Percentiles rank a stretch among this genome's conserved stretches.
Conservation (phyloP, 352 stramenopile species). For the Pythium aristosporum region DNA sequence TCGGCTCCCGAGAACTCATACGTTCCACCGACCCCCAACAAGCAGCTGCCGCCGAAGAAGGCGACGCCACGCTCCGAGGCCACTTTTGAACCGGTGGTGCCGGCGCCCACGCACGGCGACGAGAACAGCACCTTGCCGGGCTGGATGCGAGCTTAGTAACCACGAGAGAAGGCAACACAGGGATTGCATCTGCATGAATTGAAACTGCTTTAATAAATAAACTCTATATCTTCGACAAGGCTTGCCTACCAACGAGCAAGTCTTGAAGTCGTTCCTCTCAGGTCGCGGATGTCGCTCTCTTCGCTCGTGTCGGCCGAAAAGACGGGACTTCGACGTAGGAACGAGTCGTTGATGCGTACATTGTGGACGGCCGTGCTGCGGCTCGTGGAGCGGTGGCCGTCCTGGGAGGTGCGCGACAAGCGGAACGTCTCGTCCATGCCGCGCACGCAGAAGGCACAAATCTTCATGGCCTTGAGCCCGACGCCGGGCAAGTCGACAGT, state of each 20-base stretch:
- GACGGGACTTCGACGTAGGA: not conserved
- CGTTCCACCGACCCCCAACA: constrained; percentile 11
- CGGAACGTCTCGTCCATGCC: constrained; percentile 20
- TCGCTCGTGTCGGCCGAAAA: not conserved
- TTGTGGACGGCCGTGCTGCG: constrained; percentile 5
- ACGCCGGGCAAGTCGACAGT: constrained; percentile 34
- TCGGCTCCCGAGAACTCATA: constrained; percentile 1
- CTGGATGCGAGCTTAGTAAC: constrained; percentile 11
- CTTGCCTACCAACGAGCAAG: constrained; percentile 12
- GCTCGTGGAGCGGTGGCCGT: not conserved
- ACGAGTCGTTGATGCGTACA: not conserved
- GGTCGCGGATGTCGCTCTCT: constrained; percentile 2
- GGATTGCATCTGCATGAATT: not conserved
- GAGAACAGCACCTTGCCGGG: constrained; percentile 3
- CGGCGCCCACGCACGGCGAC: not conserved
- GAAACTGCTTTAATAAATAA: constrained; percentile 10
- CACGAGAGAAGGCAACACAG: not conserved
- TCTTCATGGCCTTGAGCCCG: constrained; percentile 30
- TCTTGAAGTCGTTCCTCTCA: constrained; percentile 4
- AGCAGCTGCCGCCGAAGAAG: constrained; percentile 11
- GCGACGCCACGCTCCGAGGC: not conserved
- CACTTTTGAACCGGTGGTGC: constrained; percentile 9
- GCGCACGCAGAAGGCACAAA: constrained; percentile 30
- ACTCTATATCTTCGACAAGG: not conserved
- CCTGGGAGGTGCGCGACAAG: constrained; percentile 9